These are phyloP conservation scores for Stramenopiles sp. DNA, from an alignment of 352 stramenopile genomes.

Conservation along the genomic window DNA sequence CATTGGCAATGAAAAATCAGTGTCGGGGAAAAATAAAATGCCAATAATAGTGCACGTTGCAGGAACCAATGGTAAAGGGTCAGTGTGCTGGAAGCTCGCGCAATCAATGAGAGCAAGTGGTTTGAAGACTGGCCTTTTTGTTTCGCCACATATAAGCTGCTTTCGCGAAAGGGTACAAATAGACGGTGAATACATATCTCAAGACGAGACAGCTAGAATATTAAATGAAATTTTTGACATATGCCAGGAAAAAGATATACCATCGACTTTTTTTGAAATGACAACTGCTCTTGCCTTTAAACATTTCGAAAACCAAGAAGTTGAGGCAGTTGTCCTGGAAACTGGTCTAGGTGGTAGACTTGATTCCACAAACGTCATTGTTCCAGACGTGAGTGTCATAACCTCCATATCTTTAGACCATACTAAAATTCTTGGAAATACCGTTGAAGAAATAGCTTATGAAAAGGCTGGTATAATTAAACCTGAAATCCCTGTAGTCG, in stretches of 20 bases:
- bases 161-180: constrained; percentile 70
- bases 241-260: constrained; percentile 45
- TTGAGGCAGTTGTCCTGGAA: constrained; percentile 64
- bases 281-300: constrained; percentile 62
- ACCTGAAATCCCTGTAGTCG: constrained; percentile 43
- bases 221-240: constrained; percentile 61
- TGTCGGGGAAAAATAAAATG: constrained; percentile 6
- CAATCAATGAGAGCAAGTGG: constrained; percentile 61
- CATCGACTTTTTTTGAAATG: constrained; percentile 65
- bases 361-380: constrained; percentile 67
- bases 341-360: constrained; percentile 56
- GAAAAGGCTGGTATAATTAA: constrained; percentile 72
- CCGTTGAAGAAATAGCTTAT: constrained; percentile 43
- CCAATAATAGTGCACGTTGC: constrained; percentile 19
- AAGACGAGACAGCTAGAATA: constrained; percentile 59
- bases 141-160: constrained; percentile 68
- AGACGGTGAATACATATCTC: constrained; percentile 67
- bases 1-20: constrained; percentile 12
- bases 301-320: constrained; percentile 53
- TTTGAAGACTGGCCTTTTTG: constrained; percentile 69
- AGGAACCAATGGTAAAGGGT: constrained; percentile 26
- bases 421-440: constrained; percentile 51
- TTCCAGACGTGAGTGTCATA: constrained; percentile 51
- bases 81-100: constrained; percentile 51
- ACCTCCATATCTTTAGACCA: constrained; percentile 57